Conservation (phyloP, 1,284 basidiomycete genomes). For the Veloboletus limbatus region DNA sequence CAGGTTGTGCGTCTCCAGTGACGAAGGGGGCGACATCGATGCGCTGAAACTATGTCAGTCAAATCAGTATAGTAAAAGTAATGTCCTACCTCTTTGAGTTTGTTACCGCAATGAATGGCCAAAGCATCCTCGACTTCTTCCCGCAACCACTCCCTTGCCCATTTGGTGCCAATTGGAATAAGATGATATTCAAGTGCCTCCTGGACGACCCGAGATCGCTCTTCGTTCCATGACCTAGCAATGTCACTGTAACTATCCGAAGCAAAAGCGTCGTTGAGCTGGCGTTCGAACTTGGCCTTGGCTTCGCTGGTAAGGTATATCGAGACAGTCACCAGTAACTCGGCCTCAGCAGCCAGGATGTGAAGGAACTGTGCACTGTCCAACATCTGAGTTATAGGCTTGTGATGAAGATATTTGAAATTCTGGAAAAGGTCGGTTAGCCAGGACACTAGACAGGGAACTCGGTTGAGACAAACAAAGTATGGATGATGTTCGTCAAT, state of each 20-base stretch:
- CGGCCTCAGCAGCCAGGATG: slow-evolving; percentile 88
- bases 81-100: slow-evolving; percentile 66
- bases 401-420: slow-evolving; percentile 93
- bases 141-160: slow-evolving; percentile 87
- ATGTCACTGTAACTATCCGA: slow-evolving; percentile 86
- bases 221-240: slow-evolving; percentile 90
- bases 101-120: slow-evolving; percentile 62
- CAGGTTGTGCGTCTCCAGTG: slow-evolving; percentile 58
- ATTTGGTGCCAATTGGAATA: slow-evolving; percentile 79
- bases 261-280: slow-evolving; percentile 78
- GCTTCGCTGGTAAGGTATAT: slow-evolving; percentile 68
- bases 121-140: slow-evolving; percentile 89
- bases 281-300: slow-evolving; percentile 65
- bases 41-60: slow-evolving; percentile 43
- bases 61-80: slow-evolving; percentile 14
- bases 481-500: slow-evolving; percentile 91
- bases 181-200: slow-evolving; percentile 79
- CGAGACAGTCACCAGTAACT: slow-evolving; percentile 79
- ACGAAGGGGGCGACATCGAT: slow-evolving; percentile 75
- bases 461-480: slow-evolving; percentile 62
- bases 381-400: slow-evolving; percentile 74
- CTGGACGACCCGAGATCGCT: slow-evolving; percentile 77
- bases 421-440: slow-evolving; percentile 49
- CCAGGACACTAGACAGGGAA: background rate
- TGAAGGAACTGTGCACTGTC: slow-evolving; percentile 83